These are phyloP conservation scores for Cutaneotrichosporon spelunceum DNA, from an alignment of 1,284 basidiomycete genomes.

Conservation along the genomic window DNA sequence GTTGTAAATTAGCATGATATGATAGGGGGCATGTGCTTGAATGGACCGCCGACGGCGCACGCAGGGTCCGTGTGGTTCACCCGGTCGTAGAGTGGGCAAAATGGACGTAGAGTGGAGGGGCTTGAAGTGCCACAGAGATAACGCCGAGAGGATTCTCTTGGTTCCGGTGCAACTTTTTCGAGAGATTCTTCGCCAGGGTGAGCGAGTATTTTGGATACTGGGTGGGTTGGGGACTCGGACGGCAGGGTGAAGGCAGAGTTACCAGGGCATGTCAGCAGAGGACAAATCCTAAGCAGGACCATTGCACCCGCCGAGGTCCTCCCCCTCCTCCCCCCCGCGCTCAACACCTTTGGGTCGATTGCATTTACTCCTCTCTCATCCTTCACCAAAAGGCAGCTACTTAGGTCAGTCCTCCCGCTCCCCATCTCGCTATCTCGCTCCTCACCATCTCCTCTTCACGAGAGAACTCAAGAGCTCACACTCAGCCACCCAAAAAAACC, in stretches of 20 bases:
- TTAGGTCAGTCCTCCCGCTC: conserved; percentile 16
- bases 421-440: neutral
- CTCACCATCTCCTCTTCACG: neutral
- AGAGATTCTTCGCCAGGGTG: neutral
- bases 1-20: neutral
- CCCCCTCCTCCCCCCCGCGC: neutral
- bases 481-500: conserved; percentile 25
- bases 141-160: conserved; percentile 3
- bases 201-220: neutral
- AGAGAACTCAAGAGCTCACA: neutral
- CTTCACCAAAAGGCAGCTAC: conserved; percentile 27
- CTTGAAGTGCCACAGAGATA: conserved; percentile 1
- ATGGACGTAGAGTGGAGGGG: neutral
- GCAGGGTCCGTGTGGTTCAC: too few species aligned
- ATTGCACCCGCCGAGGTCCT: too few species aligned
- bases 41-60: neutral
- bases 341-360: neutral
- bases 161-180: conserved; percentile 8
- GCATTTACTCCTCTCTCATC: conserved; percentile 17
- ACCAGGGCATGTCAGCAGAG: too few species aligned
- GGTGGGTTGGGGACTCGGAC: neutral
- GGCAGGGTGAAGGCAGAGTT: neutral
- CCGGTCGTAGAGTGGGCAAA: neutral
- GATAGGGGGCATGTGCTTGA: neutral
- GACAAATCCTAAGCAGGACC: neutral